These are phyloP conservation scores for Phyllosticta capitalensis DNA, from an alignment of 2,329 filamentous ascomycete genomes.

Conservation along the genomic window DNA sequence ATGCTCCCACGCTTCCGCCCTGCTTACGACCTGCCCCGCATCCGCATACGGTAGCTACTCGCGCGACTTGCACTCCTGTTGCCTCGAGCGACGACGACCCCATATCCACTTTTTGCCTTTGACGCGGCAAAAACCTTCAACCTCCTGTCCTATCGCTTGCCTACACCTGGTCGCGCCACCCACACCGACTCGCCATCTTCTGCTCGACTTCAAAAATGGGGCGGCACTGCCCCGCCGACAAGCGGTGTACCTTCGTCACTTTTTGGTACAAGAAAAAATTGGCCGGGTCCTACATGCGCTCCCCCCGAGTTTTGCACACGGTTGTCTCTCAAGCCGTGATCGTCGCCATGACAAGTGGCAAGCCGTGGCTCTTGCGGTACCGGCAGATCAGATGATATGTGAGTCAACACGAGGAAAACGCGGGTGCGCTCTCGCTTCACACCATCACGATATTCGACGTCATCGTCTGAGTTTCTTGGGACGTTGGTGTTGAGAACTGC, in stretches of 20 bases:
- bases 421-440: background rate
- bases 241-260: background rate
- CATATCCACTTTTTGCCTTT: slow-evolving; percentile 1
- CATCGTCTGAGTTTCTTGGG: background rate
- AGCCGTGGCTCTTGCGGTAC: background rate
- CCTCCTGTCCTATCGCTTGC: background rate
- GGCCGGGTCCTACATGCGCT: background rate
- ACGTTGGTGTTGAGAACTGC: background rate
- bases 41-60: background rate
- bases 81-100: slow-evolving; percentile 3
- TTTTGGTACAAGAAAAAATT: background rate
- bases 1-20: background rate
- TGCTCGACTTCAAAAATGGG: background rate
- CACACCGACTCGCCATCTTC: background rate
- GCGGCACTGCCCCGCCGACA: background rate
- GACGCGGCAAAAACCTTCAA: background rate
- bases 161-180: background rate
- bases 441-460: background rate
- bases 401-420: background rate
- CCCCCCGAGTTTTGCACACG: background rate
- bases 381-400: background rate
- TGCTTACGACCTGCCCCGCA: slow-evolving; percentile 7
- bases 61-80: slow-evolving; percentile 4
- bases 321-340: background rate
- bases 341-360: background rate